These are phyloP conservation scores for Pseudoperonospora humuli DNA, from an alignment of 352 stramenopile species.

Conservation along the genomic window DNA sequence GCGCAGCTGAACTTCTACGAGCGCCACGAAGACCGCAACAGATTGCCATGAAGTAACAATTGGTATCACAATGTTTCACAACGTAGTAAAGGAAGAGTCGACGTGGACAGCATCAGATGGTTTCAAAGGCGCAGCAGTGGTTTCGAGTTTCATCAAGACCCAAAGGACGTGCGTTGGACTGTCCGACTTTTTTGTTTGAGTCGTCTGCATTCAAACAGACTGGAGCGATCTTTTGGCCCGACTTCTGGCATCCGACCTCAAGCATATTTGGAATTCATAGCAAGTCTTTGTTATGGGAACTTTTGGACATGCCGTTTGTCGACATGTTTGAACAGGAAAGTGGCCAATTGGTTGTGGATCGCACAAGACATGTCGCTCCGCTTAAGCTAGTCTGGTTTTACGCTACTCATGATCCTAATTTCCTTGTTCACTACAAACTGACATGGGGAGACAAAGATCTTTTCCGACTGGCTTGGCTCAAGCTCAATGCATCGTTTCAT, in stretches of 20 bases:
- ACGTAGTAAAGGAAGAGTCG: too few relatives aligned
- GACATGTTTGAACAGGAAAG: constrained; percentile 72
- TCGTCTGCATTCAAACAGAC: constrained; percentile 32
- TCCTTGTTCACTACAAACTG: constrained; percentile 27
- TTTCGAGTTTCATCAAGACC: too few relatives aligned
- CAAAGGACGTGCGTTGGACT: too few relatives aligned
- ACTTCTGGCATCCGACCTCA: constrained; percentile 55
- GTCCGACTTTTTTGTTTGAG: too few relatives aligned
- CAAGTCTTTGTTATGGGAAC: constrained; percentile 43
- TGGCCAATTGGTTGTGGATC: constrained; percentile 47
- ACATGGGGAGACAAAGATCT: constrained; percentile 55
- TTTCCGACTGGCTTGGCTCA: constrained; percentile 52
- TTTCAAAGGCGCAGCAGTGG: too few relatives aligned
- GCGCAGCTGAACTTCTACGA: too few relatives aligned
- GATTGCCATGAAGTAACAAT: too few relatives aligned
- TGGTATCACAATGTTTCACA: too few relatives aligned
- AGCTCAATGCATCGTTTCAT: constrained; percentile 36
- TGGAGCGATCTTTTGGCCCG: constrained; percentile 62
- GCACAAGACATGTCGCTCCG: constrained; percentile 23
- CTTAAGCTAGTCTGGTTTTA: constrained; percentile 41
- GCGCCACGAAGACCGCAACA: too few relatives aligned
- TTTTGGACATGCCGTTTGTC: constrained; percentile 35
- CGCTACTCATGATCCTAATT: constrained; percentile 25
- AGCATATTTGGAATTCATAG: constrained; percentile 59
- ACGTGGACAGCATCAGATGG: too few relatives aligned